Conservation (phyloP, 2,329 filamentous ascomycete genomes). For the Parasarocladium wereldwijsianum region DNA sequence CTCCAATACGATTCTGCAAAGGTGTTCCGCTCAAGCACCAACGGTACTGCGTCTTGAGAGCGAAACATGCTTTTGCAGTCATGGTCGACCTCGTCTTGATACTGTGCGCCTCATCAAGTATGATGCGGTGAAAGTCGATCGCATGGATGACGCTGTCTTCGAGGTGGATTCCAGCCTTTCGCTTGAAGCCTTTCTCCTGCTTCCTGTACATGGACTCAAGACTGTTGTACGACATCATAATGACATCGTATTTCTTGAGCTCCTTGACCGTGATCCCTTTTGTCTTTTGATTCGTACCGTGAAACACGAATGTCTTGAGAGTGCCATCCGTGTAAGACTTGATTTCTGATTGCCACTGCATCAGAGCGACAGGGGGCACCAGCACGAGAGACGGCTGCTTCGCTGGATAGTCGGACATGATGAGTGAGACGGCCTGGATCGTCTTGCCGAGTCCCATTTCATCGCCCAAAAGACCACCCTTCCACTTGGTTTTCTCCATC, state of each 20-base stretch:
- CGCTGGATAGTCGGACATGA: constrained; percentile 90
- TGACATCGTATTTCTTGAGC: constrained; percentile 73
- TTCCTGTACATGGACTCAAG: constrained; percentile 87
- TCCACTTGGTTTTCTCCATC: constrained; percentile 77
- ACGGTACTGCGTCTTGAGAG: constrained; percentile 72
- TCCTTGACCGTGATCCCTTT: constrained; percentile 65
- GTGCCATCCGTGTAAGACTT: constrained; percentile 71
- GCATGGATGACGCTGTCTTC: constrained; percentile 69
- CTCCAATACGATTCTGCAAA: constrained; percentile 90
- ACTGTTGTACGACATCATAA: constrained; percentile 92
- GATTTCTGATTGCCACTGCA: constrained; percentile 87
- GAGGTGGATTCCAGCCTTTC: constrained; percentile 67
- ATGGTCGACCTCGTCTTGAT: constrained; percentile 85
- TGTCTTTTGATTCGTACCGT: constrained; percentile 71
- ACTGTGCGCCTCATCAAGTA: constrained; percentile 89
- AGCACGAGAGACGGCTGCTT: constrained; percentile 73
- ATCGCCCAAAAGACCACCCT: constrained; percentile 81
- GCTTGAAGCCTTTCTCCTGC: constrained; percentile 78
- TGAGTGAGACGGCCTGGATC: constrained; percentile 90
- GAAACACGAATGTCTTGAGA: constrained; percentile 80
- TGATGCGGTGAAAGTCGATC: constrained; percentile 77
- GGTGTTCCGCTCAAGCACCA: constrained; percentile 95
- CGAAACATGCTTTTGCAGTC: constrained; percentile 91
- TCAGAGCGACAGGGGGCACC: constrained; percentile 82
- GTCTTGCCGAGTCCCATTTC: constrained; percentile 99